Evolutionary conservation across 2,329 filamentous ascomycete genomes (phyloP).

Genomic region (Clarireedia monteithiana): DNA sequence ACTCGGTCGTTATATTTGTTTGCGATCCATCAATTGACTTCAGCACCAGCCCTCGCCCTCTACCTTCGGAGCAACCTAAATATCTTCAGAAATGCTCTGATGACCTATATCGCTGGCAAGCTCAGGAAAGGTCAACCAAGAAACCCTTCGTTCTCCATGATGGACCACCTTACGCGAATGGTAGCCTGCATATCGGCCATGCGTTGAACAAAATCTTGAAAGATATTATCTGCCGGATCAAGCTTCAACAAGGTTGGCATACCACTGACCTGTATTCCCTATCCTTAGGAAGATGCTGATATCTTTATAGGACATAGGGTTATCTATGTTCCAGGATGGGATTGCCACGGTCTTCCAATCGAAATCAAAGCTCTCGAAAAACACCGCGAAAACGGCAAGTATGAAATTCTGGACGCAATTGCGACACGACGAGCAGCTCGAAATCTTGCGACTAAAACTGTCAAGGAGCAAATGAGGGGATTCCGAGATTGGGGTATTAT

Average conservation of each 20-base stretch:
- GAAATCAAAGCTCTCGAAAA: slow-evolving; percentile 77
- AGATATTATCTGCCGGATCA: slow-evolving; percentile 79
- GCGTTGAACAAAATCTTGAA: slow-evolving; percentile 96
- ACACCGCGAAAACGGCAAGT: slow-evolving; percentile 18
- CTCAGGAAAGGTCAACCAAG: slow-evolving; percentile 22
- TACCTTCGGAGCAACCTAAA: slow-evolving; percentile 37
- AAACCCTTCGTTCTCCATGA: slow-evolving; percentile 78
- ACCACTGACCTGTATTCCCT: neutral
- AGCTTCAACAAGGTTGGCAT: slow-evolving; percentile 59
- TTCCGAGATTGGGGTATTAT: slow-evolving; percentile 72
- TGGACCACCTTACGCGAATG: slow-evolving; percentile 95
- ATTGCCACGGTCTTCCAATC: slow-evolving; percentile 94
- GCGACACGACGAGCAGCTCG: slow-evolving; percentile 58
- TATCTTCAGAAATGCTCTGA: slow-evolving; percentile 75
- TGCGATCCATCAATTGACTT: slow-evolving; percentile 7
- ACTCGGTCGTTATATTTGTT: neutral
- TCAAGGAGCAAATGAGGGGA: slow-evolving; percentile 63
- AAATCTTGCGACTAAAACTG: slow-evolving; percentile 57
- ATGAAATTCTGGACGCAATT: slow-evolving; percentile 39
- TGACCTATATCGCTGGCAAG: slow-evolving; percentile 85
- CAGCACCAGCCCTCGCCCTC: slow-evolving; percentile 29
- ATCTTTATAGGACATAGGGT: slow-evolving; percentile 50
- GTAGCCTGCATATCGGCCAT: slow-evolving; percentile 83
- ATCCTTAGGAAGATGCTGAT: neutral
- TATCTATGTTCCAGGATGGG: slow-evolving; percentile 87